Evolutionary conservation across 129 eudicot species (phyloP), one percentile per base, ranked within the genome.

Genomic region (Ambrosia artemisiifolia): DNA sequence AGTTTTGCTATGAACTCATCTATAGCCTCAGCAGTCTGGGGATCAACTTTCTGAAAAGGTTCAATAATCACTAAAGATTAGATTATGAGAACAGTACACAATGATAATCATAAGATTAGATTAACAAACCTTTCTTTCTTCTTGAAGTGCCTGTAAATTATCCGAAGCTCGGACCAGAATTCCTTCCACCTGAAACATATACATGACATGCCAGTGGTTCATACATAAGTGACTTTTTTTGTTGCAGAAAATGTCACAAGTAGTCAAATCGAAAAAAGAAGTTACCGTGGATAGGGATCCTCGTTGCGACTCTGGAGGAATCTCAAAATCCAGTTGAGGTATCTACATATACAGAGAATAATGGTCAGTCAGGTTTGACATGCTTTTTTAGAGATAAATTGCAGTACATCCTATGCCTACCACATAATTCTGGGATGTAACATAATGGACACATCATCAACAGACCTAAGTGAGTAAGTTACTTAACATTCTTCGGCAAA

Each of bases 281-380:
- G 24, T 74, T 88, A 94, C 97, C 67, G 97, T 94, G 28, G 98
- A 90, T 66, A 94, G 67, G 55, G 97, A 87, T 56, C 98, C 98
- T 82, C 96, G 89, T 84, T 94, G 98, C 57, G 98, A 87, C 83
- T 90, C 98, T 4, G 98, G 98, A 44, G 97, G 98, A 47, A 94
- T 94, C 91, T 94, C 98, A 68, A 94, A 94, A 67, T 94, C 97
- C 79, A 94, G 77, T 81, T 90, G 96, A 40, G 97, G 97, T 36
- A 94, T 83, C 98, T 94, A 78, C 85, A 79, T 3, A 72, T 57
- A 71, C 4, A 51, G 54, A 3, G 19, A 33, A 65, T 33, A 77
- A 17, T 47, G 47, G 50, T 60, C 59, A 50, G 48, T 60, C 35
- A 69, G 38, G 46, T 53, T 65, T 9, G 5, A 53, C 65, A 75